Evolutionary conservation across 2,329 filamentous ascomycete genomes (phyloP).

Genomic region (Colletotrichum viniferum): DNA sequence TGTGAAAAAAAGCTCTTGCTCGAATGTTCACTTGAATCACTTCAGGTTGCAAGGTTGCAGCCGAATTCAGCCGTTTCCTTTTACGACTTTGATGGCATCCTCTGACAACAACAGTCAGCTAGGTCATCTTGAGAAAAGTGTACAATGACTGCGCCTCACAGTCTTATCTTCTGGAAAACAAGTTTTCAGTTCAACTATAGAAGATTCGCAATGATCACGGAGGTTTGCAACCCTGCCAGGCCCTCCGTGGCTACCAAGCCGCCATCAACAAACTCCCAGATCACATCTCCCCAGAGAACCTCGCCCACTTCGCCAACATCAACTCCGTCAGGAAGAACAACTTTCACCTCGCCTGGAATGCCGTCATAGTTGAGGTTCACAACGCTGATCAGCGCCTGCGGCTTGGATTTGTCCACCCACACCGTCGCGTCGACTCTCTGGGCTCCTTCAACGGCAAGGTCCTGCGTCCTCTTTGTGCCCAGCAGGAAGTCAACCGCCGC

Average conservation of each 20-base stretch:
- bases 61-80: no score
- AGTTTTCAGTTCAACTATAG: neutral
- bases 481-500: constrained; percentile 41
- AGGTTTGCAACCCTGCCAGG: neutral
- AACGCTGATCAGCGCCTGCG: neutral
- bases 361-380: neutral
- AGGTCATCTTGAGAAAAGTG: no score
- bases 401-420: neutral
- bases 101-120: no score
- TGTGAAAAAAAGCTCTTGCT: no score
- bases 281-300: constrained; percentile 3
- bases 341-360: neutral
- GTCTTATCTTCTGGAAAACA: no score
- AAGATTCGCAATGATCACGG: neutral
- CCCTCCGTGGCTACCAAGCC: constrained; percentile 3
- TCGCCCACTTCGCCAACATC: neutral
- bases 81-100: no score
- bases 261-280: neutral
- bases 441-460: constrained; percentile 1
- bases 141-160: no score
- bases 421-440: constrained; percentile 4
- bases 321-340: neutral
- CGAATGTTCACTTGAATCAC: no score
- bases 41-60: no score
- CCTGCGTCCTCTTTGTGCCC: neutral